phyloP scores from a whole-genome alignment of 257 asterid species.

The Gynochthodes officinalis region DNA sequence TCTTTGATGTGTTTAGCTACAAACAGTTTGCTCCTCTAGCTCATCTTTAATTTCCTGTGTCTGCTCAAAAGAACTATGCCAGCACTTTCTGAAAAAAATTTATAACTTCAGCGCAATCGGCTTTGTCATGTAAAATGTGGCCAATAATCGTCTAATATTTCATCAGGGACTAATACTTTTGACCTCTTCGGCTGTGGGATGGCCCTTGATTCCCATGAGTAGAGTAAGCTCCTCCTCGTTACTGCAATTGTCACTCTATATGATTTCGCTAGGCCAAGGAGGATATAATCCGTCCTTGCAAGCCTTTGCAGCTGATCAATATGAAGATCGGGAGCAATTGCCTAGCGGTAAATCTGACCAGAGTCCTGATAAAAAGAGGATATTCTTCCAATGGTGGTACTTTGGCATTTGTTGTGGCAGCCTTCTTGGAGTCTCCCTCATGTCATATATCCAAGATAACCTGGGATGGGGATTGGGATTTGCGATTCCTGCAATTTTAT shows the following conservation, averaged over 20 bases:
- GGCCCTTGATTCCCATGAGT: constrained; percentile 48
- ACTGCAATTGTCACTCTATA: constrained; percentile 55
- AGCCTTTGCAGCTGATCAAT: constrained; percentile 89
- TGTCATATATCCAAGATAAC: constrained; percentile 83
- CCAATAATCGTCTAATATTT: not conserved
- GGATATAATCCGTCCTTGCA: constrained; percentile 89
- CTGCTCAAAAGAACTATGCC: no score
- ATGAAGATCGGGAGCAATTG: constrained; percentile 43
- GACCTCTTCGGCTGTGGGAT: constrained; percentile 56
- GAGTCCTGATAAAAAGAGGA: constrained; percentile 43
- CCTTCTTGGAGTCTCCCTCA: constrained; percentile 64
- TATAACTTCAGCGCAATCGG: not conserved
- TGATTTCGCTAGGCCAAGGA: constrained; percentile 82
- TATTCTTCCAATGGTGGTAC: constrained; percentile 93
- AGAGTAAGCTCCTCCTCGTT: constrained; percentile 39
- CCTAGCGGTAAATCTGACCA: constrained; percentile 30
- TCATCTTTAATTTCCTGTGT: not conserved
- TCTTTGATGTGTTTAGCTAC: no score
- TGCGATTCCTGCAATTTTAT: constrained; percentile 65
- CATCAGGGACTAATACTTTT: constrained; percentile 72
- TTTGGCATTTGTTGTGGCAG: constrained; percentile 87
- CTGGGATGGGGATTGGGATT: constrained; percentile 94
- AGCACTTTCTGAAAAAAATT: no score
- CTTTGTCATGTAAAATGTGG: not conserved
- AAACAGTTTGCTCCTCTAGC: no score